Conservation (phyloP, 2,329 filamentous ascomycete genomes). For the Colletotrichum cereale region DNA sequence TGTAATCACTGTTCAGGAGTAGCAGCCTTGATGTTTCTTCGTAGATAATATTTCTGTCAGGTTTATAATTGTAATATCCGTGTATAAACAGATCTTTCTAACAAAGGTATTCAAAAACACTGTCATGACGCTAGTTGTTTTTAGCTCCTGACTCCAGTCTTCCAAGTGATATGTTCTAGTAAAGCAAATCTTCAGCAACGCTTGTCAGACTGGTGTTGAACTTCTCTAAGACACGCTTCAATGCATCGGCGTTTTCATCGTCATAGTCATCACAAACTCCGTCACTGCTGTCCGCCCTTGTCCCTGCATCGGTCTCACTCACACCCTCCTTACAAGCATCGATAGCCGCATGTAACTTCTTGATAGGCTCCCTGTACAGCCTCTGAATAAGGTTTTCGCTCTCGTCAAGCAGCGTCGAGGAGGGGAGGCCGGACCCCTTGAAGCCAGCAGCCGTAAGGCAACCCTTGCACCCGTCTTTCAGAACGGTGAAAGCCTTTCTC, state of each 20-base stretch:
- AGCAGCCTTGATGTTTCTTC: background rate
- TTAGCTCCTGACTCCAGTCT: background rate
- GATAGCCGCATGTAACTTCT: constrained; percentile 11
- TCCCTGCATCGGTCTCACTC: background rate
- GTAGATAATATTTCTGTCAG: background rate
- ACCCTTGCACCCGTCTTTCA: constrained; percentile 27
- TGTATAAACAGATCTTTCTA: background rate
- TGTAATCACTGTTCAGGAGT: background rate
- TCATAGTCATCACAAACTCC: background rate
- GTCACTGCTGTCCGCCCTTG: background rate
- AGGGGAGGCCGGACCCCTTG: background rate
- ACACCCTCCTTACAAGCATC: constrained; percentile 21
- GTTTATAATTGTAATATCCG: background rate
- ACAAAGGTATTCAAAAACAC: background rate
- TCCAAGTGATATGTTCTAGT: background rate
- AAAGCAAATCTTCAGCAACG: background rate
- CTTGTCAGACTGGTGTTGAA: constrained; percentile 6
- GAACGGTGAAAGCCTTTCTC: constrained; percentile 11
- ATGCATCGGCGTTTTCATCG: background rate
- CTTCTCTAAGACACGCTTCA: constrained; percentile 18
- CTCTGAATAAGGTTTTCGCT: constrained; percentile 15
- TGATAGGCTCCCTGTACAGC: background rate
- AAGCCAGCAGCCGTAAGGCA: background rate
- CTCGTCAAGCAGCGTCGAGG: constrained; percentile 11
- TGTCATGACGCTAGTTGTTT: background rate